Evolutionary conservation across 75 land plant genomes (phyloP), one percentile per base, ranked within the genome.

Genomic region (Picea glauca): DNA sequence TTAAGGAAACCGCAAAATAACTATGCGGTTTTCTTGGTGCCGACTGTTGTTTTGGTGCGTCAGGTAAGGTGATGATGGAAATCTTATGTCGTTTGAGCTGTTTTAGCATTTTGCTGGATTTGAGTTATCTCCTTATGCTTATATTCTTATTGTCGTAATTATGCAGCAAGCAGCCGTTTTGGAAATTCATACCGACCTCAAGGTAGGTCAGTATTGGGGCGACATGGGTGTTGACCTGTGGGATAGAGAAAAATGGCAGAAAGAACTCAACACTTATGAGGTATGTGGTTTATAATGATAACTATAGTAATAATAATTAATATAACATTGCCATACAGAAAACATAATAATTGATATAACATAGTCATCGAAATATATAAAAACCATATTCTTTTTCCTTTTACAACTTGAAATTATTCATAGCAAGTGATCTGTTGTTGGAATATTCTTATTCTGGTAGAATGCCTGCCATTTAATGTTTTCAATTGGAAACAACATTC

Each of bases 221-320:
- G 93, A 87, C 13, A 88, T 85, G 89, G 92, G 89, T 43, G 86
- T 89, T 38, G 96, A 91, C 54, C 83, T 73, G n/a, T 96, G 98
- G 98, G 83, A 87, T 76, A 63, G 33, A 9, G 73, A 78, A 35
- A 82, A 74, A 1, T 96, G 98, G 98, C 78, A 85, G 58, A 18
- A 79, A 32, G 88, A 92, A 54, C 82, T 90, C 6, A 75, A 74
- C 9, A 77, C 87, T 58, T 63, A 81, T 68, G 93, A 95, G 91
- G 98, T 93, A 62, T 14, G 60, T 70, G 56, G 56, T 50, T 50
- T 50, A 50, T 50, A 50, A 50, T 50, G 4, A 35, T 35, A 35
- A 2, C 1, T 35, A 35, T 35, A 2, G 4, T 40, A 50, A 50
- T 50, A 50, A 9, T 1, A 50, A 9, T 50, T 9, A 50, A 4